These are phyloP conservation scores for Geosmithia flava DNA, from an alignment of 2,329 filamentous ascomycete genomes.

Conservation along the genomic window DNA sequence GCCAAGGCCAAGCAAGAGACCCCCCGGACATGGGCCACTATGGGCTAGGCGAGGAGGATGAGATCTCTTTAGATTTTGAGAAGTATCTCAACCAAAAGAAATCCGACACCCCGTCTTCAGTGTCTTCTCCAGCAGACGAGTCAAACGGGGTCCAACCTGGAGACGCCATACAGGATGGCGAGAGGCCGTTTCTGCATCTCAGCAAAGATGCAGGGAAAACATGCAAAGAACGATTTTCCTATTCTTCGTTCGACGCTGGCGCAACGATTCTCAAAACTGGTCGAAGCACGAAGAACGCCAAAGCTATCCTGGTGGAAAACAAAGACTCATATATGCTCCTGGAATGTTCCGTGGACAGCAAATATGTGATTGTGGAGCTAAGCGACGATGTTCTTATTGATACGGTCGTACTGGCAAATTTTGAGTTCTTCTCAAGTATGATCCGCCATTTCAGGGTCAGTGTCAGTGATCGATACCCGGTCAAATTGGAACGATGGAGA, in stretches of 20 bases:
- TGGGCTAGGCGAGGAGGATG: constrained; percentile 72
- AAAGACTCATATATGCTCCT: constrained; percentile 98
- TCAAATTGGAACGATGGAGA: constrained; percentile 86
- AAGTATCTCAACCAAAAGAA: constrained; percentile 28
- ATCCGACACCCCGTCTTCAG: constrained; percentile 6
- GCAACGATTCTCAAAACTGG: constrained; percentile 90
- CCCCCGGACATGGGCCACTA: constrained; percentile 60
- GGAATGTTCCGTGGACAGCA: constrained; percentile 74
- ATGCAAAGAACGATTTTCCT: constrained; percentile 95
- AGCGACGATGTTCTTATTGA: constrained; percentile 82
- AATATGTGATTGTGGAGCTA: constrained; percentile 88
- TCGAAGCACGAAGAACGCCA: constrained; percentile 72
- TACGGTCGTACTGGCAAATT: constrained; percentile 94
- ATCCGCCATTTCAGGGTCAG: constrained; percentile 83
- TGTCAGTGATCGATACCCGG: constrained; percentile 88
- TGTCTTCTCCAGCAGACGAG: constrained; percentile 2
- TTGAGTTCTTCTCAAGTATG: constrained; percentile 98
- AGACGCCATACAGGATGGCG: constrained; percentile 33
- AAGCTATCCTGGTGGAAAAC: constrained; percentile 84
- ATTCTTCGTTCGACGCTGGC: constrained; percentile 93
- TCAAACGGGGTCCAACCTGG: constrained; percentile 7
- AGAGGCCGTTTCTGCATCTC: constrained; percentile 43
- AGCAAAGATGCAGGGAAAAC: constrained; percentile 94
- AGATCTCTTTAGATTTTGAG: constrained; percentile 56
- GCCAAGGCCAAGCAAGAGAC: constrained; percentile 30